phyloP scores from a whole-genome alignment of 768 basidiomycete genomes.

The Hirschioporus abietinus region DNA sequence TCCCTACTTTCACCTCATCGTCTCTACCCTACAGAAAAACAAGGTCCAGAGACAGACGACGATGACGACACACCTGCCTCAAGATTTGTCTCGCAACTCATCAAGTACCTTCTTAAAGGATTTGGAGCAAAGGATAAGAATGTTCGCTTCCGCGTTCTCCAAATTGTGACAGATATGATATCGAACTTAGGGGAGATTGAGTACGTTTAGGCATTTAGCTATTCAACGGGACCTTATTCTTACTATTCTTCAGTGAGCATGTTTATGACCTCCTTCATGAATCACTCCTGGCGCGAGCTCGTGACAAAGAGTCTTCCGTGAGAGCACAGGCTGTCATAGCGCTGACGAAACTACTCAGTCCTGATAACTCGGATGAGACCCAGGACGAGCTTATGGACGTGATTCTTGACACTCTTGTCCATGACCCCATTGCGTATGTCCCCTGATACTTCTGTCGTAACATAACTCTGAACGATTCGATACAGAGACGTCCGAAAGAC shows the following conservation, averaged over 20 bases:
- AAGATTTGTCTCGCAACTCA: conserved; percentile 60
- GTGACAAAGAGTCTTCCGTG: conserved; percentile 74
- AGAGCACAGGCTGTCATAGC: conserved; percentile 78
- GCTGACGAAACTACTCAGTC: conserved; percentile 69
- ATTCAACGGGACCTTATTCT: too few species aligned
- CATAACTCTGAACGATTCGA: neutral
- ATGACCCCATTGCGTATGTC: conserved; percentile 75
- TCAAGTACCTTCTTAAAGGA: conserved; percentile 71
- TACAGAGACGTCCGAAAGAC: conserved; percentile 83
- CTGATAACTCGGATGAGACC: conserved; percentile 43
- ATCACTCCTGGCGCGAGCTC: conserved; percentile 62
- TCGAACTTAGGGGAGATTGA: conserved; percentile 79
- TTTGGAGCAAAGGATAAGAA: conserved; percentile 84
- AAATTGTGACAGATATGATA: conserved; percentile 75
- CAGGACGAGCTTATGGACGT: conserved; percentile 52
- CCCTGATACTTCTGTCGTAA: neutral
- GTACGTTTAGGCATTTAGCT: conserved; percentile 32
- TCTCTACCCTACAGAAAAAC: conserved; percentile 25
- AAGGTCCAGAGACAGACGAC: conserved; percentile 32
- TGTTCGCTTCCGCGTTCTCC: conserved; percentile 75
- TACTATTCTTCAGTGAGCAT: conserved; percentile 53
- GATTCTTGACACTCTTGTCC: conserved; percentile 59
- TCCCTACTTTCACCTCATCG: neutral
- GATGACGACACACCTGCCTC: conserved; percentile 65
- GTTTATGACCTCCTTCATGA: conserved; percentile 58